Evolutionary conservation across 2,329 filamentous ascomycete species (phyloP), one percentile per base, ranked within the genome.

Genomic region (Lasiodiplodia theobromae): DNA sequence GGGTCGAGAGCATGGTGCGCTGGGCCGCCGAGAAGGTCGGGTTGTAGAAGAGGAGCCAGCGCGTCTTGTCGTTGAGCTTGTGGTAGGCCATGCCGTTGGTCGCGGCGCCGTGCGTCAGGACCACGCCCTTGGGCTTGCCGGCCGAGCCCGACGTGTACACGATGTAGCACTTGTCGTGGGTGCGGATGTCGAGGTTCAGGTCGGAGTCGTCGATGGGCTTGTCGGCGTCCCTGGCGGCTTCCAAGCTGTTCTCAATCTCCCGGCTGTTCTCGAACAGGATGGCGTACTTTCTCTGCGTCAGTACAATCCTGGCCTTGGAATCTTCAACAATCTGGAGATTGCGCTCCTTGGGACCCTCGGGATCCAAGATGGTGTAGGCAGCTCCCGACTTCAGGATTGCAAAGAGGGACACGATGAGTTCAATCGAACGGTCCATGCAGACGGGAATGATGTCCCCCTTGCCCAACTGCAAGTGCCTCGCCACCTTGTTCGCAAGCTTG

Each of bases 321-420:
- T 81, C 75, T 4, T 66, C 54, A 3, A 77, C 71, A 31, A 82
- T 78, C 73, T 10, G 82, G 73, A 25, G n/a, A 28, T 52, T 49
- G 8, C 82, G 76, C n/a, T 75, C 74, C 3, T 76, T 68, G 1
- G 77, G 77, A 0, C 80, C 72, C 7, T 77, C 74, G 8, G 81
- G 77, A 23, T 83, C 80, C 0, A 83, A 63, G 0, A 78, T 76
- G 3, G 77, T 75, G 64, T 79, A 80, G 0, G 77, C 77, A 8
- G 75, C 77, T 11, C 78, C 78, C 4, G 76, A 71, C 71, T 80
- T 80, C 69, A 79, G 68, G 18, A 80, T 71, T 5, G 73, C 78
- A 1, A 80, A 72, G 60, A 79, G 78, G 16, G 77, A 71, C 1
- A 79, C 73, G 25, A 78, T 71, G 0, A 75, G 72, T 74, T 76